These are phyloP conservation scores for Dichotomopilus funicola DNA, from an alignment of 2,329 filamentous ascomycete species.

Conservation along the genomic window DNA sequence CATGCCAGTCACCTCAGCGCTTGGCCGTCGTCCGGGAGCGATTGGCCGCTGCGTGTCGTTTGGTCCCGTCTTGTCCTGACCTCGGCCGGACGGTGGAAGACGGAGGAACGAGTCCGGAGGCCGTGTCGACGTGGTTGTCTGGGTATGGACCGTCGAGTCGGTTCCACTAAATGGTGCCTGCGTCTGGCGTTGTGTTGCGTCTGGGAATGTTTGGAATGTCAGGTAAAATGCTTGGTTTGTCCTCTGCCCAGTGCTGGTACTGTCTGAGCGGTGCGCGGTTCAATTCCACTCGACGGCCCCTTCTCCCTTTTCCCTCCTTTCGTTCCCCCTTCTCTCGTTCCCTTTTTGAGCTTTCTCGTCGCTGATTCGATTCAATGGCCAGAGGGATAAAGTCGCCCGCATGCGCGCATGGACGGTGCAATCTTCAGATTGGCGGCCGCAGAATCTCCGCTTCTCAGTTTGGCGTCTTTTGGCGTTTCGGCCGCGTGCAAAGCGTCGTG, in stretches of 20 bases:
- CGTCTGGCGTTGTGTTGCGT: conserved; percentile 2
- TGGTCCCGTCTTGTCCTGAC: neutral
- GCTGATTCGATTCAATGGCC: neutral
- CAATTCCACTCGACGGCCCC: neutral
- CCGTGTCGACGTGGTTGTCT: conserved; percentile 12
- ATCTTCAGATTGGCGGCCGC: conserved; percentile 20
- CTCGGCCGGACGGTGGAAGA: too few relatives aligned
- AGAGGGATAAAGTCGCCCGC: conserved; percentile 2
- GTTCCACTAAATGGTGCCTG: conserved; percentile 1
- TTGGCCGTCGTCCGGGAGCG: too few relatives aligned
- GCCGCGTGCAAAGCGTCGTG: conserved; percentile 1
- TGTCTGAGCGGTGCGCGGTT: too few relatives aligned
- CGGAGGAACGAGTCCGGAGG: too few relatives aligned
- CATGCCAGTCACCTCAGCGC: conserved; percentile 6
- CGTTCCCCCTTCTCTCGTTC: neutral
- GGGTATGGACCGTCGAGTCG: conserved; percentile 3
- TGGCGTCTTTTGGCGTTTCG: conserved; percentile 12
- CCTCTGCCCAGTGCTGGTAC: too few relatives aligned
- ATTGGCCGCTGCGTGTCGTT: too few relatives aligned
- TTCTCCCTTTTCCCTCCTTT: neutral
- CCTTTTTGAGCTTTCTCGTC: neutral
- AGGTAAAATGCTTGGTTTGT: neutral
- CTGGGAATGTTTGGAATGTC: neutral
- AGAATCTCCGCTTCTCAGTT: conserved; percentile 13
- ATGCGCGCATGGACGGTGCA: conserved; percentile 2